Evolutionary conservation across 768 basidiomycete genomes (phyloP).

Genomic region (Flagelloscypha sp.): DNA sequence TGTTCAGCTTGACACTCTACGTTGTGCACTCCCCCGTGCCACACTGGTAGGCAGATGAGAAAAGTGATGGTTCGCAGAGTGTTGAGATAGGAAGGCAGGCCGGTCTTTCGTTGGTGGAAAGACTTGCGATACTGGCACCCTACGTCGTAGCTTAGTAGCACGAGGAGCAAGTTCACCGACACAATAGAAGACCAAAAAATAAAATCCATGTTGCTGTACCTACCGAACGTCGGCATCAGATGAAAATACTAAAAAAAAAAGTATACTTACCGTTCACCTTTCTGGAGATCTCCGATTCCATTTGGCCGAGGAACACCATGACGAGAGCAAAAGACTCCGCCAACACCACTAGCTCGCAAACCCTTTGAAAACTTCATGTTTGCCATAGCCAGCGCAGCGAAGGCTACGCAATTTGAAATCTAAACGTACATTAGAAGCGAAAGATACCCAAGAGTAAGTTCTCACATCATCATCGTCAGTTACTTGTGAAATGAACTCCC

Average conservation of each 20-base stretch:
- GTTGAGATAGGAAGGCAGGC: background rate
- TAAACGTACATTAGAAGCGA: too few relatives aligned
- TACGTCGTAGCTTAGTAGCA: slow-evolving; percentile 10
- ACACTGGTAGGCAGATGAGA: slow-evolving; percentile 14
- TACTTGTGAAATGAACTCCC: too few relatives aligned
- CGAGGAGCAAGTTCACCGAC: background rate
- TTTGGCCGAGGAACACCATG: slow-evolving; percentile 12
- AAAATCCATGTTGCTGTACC: slow-evolving; percentile 19
- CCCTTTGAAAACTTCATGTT: slow-evolving; percentile 13
- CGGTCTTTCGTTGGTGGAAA: background rate
- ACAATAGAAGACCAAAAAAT: slow-evolving; percentile 11
- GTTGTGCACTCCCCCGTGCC: slow-evolving; percentile 19
- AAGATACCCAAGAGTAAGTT: too few relatives aligned
- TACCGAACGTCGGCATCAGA: background rate
- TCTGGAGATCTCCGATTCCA: slow-evolving; percentile 18
- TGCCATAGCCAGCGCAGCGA: slow-evolving; percentile 19
- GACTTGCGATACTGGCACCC: background rate
- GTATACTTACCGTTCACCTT: slow-evolving; percentile 17
- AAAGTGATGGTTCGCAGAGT: slow-evolving; percentile 3
- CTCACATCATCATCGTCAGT: too few relatives aligned
- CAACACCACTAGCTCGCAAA: slow-evolving; percentile 14
- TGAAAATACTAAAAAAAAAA: too few relatives aligned
- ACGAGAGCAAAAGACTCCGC: slow-evolving; percentile 11
- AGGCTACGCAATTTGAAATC: slow-evolving; percentile 21
- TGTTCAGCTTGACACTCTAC: slow-evolving; percentile 8